phyloP scores from a whole-genome alignment of 139 green algal genomes.

The Pleodorina starrii region DNA sequence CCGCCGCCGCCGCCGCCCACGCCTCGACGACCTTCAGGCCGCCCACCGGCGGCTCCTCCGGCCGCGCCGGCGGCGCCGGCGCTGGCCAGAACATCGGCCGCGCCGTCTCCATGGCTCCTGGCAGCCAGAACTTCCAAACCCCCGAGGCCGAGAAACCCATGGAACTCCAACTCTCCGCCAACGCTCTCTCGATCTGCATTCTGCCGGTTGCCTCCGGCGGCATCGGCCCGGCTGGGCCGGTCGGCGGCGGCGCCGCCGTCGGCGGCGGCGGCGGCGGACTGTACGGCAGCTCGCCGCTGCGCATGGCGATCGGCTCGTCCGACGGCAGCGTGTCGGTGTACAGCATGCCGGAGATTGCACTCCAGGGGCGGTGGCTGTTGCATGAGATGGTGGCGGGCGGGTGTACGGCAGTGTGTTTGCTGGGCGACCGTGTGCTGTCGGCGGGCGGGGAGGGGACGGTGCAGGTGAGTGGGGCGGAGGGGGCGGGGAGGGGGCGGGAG shows the following conservation, averaged over 20 bases:
- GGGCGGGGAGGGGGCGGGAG: too few species aligned
- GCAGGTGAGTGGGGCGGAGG: neutral
- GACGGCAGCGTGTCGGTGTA: conserved; percentile 51
- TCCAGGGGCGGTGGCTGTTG: conserved; percentile 45
- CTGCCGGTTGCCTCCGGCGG: neutral
- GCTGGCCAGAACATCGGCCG: neutral
- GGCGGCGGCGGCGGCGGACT: neutral
- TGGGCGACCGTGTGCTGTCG: conserved; percentile 28
- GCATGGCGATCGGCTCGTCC: conserved; percentile 5
- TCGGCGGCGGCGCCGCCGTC: neutral
- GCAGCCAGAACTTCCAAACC: conserved; percentile 34
- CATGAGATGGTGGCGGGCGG: conserved; percentile 24
- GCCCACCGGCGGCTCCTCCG: neutral
- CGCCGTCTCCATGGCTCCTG: conserved; percentile 5
- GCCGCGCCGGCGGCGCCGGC: neutral
- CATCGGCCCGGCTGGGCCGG: neutral
- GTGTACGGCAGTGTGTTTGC: neutral
- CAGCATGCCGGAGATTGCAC: conserved; percentile 36
- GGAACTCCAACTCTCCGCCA: conserved; percentile 33
- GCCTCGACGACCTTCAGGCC: neutral
- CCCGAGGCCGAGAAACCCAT: conserved; percentile 36
- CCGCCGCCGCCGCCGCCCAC: neutral
- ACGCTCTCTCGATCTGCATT: neutral
- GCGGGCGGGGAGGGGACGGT: conserved; percentile 25
- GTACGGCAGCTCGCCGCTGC: neutral